These are phyloP conservation scores for Apiospora saccharicola DNA, from an alignment of 2,329 filamentous ascomycete species.

Conservation along the genomic window DNA sequence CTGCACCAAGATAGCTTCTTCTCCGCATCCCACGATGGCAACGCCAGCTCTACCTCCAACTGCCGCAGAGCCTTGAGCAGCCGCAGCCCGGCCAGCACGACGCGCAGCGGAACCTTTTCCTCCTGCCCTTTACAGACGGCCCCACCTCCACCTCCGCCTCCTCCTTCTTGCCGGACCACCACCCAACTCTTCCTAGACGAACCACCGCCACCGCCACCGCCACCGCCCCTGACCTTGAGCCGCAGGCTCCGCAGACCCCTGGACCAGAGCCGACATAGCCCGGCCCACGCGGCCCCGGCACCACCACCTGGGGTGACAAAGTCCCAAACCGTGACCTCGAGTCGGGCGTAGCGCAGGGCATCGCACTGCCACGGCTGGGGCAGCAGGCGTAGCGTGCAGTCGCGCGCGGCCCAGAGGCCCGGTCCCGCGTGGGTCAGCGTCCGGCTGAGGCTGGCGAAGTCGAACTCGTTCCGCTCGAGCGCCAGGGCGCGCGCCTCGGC, in stretches of 20 bases:
- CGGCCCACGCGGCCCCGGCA: slow-evolving; percentile 44
- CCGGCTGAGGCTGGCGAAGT: slow-evolving; percentile 40
- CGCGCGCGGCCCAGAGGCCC: background rate
- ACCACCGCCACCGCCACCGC: background rate
- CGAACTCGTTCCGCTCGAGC: slow-evolving; percentile 53
- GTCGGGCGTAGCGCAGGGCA: slow-evolving; percentile 48
- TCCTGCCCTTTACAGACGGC: slow-evolving; percentile 6
- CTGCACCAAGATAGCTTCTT: slow-evolving; percentile 48
- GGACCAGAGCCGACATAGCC: slow-evolving; percentile 46
- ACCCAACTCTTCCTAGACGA: slow-evolving; percentile 23
- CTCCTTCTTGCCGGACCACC: background rate
- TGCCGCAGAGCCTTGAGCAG: slow-evolving; percentile 42
- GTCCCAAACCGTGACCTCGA: slow-evolving; percentile 51
- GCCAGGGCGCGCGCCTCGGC: slow-evolving; percentile 49
- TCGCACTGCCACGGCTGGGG: slow-evolving; percentile 51
- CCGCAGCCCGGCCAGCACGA: slow-evolving; percentile 43
- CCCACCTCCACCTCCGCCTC: slow-evolving; percentile 27
- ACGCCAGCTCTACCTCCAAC: slow-evolving; percentile 51
- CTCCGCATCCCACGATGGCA: slow-evolving; percentile 40
- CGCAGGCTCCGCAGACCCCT: slow-evolving; percentile 48
- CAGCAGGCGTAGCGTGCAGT: slow-evolving; percentile 36
- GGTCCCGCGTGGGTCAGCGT: background rate
- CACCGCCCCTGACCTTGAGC: slow-evolving; percentile 44
- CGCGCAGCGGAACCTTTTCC: background rate
- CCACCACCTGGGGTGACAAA: slow-evolving; percentile 36